Evolutionary conservation across 768 basidiomycete species (phyloP), one percentile per base, ranked within the genome.

Genomic region (Gyrodon lividus): DNA sequence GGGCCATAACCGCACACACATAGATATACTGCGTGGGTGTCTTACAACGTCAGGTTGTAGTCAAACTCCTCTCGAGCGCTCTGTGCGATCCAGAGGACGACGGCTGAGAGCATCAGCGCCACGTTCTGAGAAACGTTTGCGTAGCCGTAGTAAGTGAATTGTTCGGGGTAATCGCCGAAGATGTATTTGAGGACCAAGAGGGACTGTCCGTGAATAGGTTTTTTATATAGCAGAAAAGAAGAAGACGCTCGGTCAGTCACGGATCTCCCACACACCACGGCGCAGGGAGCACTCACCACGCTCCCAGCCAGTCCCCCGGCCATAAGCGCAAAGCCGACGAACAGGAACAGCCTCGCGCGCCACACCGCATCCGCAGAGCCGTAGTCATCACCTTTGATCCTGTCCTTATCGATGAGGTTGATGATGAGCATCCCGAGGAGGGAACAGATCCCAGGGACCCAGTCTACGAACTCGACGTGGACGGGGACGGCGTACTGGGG

Each of bases 231-330:
- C 7, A 22, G 34, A 7, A 10, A 24, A 5, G 16, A 42, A 14
- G 8, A 49, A 9, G 12, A 12, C 19, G 37, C 6, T 17, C 6
- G 1, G 17, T 37, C 31, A 31, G 4, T 37, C 35, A 6, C 17
- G 8, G 4, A 24, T 7, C 2, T 37, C 26, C 23, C 23, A 10
- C 43, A 20, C 23, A 5, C 39, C 46, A 46, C 24, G 37, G 31
- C 34, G 31, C 20, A 45, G 46, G 34, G 20, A n/a, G 30, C 13
- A 83, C 94, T 61, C 64, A 98, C 95, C 66, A 97, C 83, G 64
- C 93, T 95, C 44, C 96, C 97, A n/a, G 96, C 97, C 40, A 98
- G 67, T 0, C 97, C 97, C 7, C 97, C 96, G 2, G 97, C 97
- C 93, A 99, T 94, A 41, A 98, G 68, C 1, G 96, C 94, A 62